Conservation (phyloP, 1,284 basidiomycete genomes). For the Apiotrichum veenhuisii region DNA sequence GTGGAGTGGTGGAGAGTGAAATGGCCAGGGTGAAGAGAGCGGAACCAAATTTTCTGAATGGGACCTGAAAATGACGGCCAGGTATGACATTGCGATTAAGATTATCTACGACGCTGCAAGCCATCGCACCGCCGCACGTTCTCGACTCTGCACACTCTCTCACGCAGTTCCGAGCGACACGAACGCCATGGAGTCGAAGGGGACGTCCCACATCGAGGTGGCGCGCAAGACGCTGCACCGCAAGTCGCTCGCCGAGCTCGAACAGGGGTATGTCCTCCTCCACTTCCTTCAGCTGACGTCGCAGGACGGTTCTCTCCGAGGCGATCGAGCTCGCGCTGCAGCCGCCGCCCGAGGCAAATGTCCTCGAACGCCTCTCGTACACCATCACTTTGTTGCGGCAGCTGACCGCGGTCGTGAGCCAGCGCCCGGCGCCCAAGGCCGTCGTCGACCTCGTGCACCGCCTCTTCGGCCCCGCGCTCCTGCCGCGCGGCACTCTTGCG, state of each 20-base stretch:
- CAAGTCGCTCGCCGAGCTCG: conserved; percentile 17
- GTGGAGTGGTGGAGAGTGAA: too few species aligned
- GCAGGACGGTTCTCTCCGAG: conserved; percentile 7
- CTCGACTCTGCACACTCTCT: not conserved
- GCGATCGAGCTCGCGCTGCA: conserved; percentile 13
- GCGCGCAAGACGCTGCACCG: conserved; percentile 27
- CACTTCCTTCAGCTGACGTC: not conserved
- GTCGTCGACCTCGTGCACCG: conserved; percentile 17
- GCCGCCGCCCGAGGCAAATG: conserved; percentile 10
- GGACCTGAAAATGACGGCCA: not conserved
- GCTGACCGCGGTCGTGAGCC: conserved; percentile 5
- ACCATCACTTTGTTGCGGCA: conserved; percentile 30
- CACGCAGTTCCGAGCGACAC: not conserved
- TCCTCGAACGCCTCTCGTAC: conserved; percentile 27
- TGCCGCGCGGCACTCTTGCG: conserved; percentile 19
- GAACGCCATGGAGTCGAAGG: conserved; percentile 4
- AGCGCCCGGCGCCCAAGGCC: not conserved
- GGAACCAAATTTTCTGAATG: conserved; percentile 5
- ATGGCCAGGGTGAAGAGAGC: not conserved
- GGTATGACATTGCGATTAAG: not conserved
- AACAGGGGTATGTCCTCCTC: conserved; percentile 18
- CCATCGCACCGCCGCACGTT: not conserved
- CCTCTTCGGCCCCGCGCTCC: conserved; percentile 21
- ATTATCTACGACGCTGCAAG: not conserved
- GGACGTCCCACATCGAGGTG: conserved; percentile 12